Conservation (phyloP, 2,329 filamentous ascomycete genomes). For the Pseudocercospora cruenta region DNA sequence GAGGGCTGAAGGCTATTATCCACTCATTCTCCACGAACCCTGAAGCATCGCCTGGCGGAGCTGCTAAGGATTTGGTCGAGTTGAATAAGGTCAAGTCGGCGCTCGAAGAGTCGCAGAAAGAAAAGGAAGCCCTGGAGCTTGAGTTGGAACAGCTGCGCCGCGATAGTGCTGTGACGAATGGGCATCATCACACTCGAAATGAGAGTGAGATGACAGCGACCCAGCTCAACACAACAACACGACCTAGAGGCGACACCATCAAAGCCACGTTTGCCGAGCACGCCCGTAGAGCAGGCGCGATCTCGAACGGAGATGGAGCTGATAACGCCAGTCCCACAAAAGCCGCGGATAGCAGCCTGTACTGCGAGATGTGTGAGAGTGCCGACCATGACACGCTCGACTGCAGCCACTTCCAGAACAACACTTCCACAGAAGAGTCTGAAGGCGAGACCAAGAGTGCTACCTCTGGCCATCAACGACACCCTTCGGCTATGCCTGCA, state of each 20-base stretch:
- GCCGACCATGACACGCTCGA: conserved; percentile 90
- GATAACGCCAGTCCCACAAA: conserved; percentile 12
- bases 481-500: conserved; percentile 19
- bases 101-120: conserved; percentile 74
- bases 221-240: conserved; percentile 28
- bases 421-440: conserved; percentile 23
- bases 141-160: conserved; percentile 71
- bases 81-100: conserved; percentile 61
- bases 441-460: conserved; percentile 18
- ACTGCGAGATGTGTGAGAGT: conserved; percentile 96
- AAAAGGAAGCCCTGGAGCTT: conserved; percentile 82
- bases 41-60: conserved; percentile 35
- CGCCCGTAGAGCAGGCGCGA: conserved; percentile 55
- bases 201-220: conserved; percentile 37
- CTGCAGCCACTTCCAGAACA: conserved; percentile 62
- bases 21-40: conserved; percentile 86
- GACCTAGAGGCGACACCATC: conserved; percentile 56
- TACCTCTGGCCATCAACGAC: conserved; percentile 15
- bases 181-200: conserved; percentile 45
- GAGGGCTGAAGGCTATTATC: conserved; percentile 95
- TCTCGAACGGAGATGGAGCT: conserved; percentile 1
- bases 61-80: conserved; percentile 43
- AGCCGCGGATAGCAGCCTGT: conserved; percentile 42
- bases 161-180: conserved; percentile 45
- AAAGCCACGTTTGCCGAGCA: conserved; percentile 64